phyloP scores from a whole-genome alignment of 805 yeast species.

The Yamadazyma takamatsuzukensis region DNA sequence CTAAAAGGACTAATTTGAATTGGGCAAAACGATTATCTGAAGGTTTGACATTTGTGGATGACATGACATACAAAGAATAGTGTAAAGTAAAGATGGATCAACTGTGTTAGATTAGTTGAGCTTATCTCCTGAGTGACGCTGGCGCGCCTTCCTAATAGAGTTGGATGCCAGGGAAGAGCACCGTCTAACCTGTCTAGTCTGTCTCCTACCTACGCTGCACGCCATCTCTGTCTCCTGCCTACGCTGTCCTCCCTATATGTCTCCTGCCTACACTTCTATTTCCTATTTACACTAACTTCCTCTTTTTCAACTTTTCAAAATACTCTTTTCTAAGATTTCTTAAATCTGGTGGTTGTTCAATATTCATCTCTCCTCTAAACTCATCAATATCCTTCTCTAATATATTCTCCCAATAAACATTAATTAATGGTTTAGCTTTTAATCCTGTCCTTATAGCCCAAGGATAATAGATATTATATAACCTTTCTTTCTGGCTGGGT shows the following conservation, averaged over 20 bases:
- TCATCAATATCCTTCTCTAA: conserved; percentile 70
- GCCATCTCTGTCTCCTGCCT: neutral
- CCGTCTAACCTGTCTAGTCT: too few species aligned
- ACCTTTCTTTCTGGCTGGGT: conserved; percentile 56
- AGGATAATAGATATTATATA: conserved; percentile 72
- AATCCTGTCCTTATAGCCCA: conserved; percentile 82
- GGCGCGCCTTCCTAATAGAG: too few species aligned
- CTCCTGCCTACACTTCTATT: neutral
- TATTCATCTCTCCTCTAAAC: conserved; percentile 66
- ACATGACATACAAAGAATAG: too few species aligned
- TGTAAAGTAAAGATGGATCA: too few species aligned
- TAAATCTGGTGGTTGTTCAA: conserved; percentile 72
- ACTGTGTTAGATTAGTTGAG: too few species aligned
- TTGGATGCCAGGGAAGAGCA: too few species aligned
- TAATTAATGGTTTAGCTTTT: conserved; percentile 70
- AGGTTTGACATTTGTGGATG: too few species aligned
- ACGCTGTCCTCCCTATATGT: too few species aligned
- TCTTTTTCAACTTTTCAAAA: conserved; percentile 25
- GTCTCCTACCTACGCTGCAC: too few species aligned
- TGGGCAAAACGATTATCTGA: conserved; percentile 33
- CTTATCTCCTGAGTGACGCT: too few species aligned
- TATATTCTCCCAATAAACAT: conserved; percentile 88
- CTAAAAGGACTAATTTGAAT: conserved; percentile 67
- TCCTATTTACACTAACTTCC: conserved; percentile 15
- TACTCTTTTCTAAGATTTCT: conserved; percentile 53